Conservation (phyloP, 2,329 filamentous ascomycete species). For the Ambrosiella beaveri region DNA sequence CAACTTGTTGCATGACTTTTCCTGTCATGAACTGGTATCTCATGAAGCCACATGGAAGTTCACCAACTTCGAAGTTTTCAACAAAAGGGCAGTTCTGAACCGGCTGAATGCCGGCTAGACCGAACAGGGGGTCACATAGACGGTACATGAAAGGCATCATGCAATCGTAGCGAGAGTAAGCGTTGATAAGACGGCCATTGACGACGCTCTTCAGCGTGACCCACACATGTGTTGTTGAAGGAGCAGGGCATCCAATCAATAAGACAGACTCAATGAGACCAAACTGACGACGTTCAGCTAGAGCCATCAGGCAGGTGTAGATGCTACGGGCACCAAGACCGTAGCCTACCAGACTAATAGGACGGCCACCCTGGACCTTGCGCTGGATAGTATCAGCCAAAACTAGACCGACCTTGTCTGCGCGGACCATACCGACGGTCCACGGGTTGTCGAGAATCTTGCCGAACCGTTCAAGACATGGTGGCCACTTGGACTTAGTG, state of each 20-base stretch:
- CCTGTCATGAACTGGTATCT: slow-evolving; percentile 53
- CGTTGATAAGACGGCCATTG: slow-evolving; percentile 71
- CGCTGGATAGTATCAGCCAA: slow-evolving; percentile 71
- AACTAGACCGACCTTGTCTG: slow-evolving; percentile 53
- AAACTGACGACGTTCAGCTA: slow-evolving; percentile 69
- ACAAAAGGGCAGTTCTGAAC: slow-evolving; percentile 47
- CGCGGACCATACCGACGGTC: slow-evolving; percentile 55
- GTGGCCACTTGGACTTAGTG: slow-evolving; percentile 35
- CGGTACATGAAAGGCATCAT: slow-evolving; percentile 80
- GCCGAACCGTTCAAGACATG: slow-evolving; percentile 46
- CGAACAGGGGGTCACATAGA: slow-evolving; percentile 62
- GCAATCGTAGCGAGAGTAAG: slow-evolving; percentile 74
- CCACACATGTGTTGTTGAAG: slow-evolving; percentile 58
- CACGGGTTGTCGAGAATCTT: slow-evolving; percentile 71
- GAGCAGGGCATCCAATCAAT: slow-evolving; percentile 66
- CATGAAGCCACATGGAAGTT: slow-evolving; percentile 50
- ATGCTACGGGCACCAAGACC: slow-evolving; percentile 70
- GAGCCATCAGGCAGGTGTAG: slow-evolving; percentile 61
- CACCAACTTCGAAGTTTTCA: slow-evolving; percentile 51
- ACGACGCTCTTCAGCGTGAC: slow-evolving; percentile 61
- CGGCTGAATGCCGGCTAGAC: slow-evolving; percentile 67
- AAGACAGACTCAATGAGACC: slow-evolving; percentile 75
- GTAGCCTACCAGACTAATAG: slow-evolving; percentile 66
- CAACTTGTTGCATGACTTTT: slow-evolving; percentile 46
- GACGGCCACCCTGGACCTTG: slow-evolving; percentile 65